Evolutionary conservation across 768 basidiomycete species (phyloP).

Genomic region (Boletus tomentosulus): DNA sequence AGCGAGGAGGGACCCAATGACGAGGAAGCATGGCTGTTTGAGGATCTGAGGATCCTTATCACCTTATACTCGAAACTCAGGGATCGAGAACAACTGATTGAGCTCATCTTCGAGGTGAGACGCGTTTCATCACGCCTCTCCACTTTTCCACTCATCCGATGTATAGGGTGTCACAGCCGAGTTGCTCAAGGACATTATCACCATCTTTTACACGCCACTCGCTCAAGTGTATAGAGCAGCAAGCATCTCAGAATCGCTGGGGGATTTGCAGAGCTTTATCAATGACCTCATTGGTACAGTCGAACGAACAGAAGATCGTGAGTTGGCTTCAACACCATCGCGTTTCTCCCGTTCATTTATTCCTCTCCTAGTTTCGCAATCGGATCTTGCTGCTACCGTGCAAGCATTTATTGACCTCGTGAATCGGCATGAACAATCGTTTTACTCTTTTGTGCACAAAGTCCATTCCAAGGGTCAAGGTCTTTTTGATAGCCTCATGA

Average conservation of each 20-base stretch:
- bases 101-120: slow-evolving; percentile 87
- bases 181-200: slow-evolving; percentile 95
- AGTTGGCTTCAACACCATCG: slow-evolving; percentile 30
- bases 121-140: neutral
- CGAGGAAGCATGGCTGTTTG: slow-evolving; percentile 95
- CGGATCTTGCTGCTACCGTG: slow-evolving; percentile 81
- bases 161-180: slow-evolving; percentile 88
- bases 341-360: slow-evolving; percentile 1
- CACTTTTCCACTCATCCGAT: slow-evolving; percentile 2
- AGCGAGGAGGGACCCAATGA: slow-evolving; percentile 91
- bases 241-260: slow-evolving; percentile 89
- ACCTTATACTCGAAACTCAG: slow-evolving; percentile 74
- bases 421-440: slow-evolving; percentile 89
- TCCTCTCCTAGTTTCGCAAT: slow-evolving; percentile 58
- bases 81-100: slow-evolving; percentile 90
- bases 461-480: slow-evolving; percentile 96
- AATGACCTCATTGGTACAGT: slow-evolving; percentile 95
- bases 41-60: slow-evolving; percentile 80
- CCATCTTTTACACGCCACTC: slow-evolving; percentile 95
- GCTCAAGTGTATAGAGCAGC: slow-evolving; percentile 98
- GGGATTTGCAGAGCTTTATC: slow-evolving; percentile 89
- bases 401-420: slow-evolving; percentile 93
- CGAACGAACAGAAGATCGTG: slow-evolving; percentile 85
- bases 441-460: slow-evolving; percentile 97
- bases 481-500: slow-evolving; percentile 91